These are phyloP conservation scores for Mortierella sp. DNA, from an alignment of 371 early-diverging fungal species.

Conservation along the genomic window DNA sequence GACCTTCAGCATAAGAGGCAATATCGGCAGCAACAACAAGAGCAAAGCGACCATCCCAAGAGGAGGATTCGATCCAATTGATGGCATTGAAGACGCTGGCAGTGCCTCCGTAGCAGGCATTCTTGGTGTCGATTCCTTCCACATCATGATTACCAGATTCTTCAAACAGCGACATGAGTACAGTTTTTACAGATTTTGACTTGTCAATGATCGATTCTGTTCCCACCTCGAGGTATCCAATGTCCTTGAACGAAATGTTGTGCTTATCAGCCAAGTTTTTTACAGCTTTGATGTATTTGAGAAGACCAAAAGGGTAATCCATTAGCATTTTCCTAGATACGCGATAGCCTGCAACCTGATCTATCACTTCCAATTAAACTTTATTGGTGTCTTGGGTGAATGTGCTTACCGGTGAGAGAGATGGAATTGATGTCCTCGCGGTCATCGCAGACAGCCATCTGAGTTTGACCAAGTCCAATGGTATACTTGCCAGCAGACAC, in stretches of 20 bases:
- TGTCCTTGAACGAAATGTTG: constrained; percentile 83
- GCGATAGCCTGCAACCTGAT: too few relatives aligned
- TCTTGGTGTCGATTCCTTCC: constrained; percentile 97
- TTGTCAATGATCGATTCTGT: constrained; percentile 99
- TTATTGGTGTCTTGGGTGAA: neutral
- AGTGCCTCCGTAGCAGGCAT: constrained; percentile 99
- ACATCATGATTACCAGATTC: constrained; percentile 93
- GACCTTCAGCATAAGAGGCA: constrained; percentile 94
- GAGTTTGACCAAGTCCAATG: constrained; percentile 95
- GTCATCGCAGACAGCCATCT: constrained; percentile 97
- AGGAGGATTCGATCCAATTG: constrained; percentile 95
- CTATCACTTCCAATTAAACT: neutral
- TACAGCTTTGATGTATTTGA: constrained; percentile 72
- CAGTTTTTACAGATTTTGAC: constrained; percentile 97
- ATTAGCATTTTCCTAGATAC: too few relatives aligned
- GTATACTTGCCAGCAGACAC: constrained; percentile 98
- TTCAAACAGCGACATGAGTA: constrained; percentile 94
- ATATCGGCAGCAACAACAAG: constrained; percentile 98
- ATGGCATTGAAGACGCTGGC: constrained; percentile 96
- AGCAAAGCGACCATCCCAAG: constrained; percentile 94
- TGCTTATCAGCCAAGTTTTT: constrained; percentile 93
- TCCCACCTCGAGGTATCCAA: constrained; percentile 98
- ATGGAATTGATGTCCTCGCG: constrained; percentile 97
- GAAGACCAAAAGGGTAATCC: too few relatives aligned
- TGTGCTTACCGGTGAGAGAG: constrained; percentile 82